Evolutionary conservation across 805 yeast genomes (phyloP).

Genomic region (Candida montana): DNA sequence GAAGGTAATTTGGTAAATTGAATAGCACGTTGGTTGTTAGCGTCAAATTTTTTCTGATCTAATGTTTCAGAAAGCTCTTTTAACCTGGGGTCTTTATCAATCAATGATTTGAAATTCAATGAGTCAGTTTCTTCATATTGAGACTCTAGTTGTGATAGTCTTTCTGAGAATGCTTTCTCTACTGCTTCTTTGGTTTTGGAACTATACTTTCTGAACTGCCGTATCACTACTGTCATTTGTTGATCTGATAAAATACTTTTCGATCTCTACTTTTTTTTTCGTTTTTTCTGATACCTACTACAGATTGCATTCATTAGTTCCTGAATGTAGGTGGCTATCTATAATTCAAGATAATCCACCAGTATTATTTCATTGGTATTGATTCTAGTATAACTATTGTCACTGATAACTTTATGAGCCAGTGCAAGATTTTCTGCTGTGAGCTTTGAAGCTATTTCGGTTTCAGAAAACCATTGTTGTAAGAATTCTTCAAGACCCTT

Average conservation of each 20-base stretch:
- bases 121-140: slow-evolving; percentile 22
- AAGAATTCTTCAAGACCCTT: slow-evolving; percentile 6
- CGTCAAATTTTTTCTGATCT: slow-evolving; percentile 31
- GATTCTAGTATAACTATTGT: slow-evolving; percentile 17
- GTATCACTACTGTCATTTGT: not conserved
- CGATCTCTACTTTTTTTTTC: no score
- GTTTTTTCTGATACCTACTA: not conserved
- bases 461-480: slow-evolving; percentile 3
- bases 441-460: slow-evolving; percentile 5
- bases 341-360: slow-evolving; percentile 14
- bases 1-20: slow-evolving; percentile 38
- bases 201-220: slow-evolving; percentile 2
- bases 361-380: slow-evolving; percentile 16
- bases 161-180: slow-evolving; percentile 21
- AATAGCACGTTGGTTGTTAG: slow-evolving; percentile 35
- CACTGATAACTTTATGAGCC: slow-evolving; percentile 12
- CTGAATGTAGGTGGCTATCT: no score
- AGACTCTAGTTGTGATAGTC: slow-evolving; percentile 24
- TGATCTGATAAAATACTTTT: no score
- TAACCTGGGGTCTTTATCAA: slow-evolving; percentile 22
- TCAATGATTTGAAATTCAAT: slow-evolving; percentile 20
- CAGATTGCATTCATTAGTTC: no score
- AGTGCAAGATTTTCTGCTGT: slow-evolving; percentile 9
- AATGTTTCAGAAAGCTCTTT: slow-evolving; percentile 25
- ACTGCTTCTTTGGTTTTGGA: slow-evolving; percentile 5